Base-by-base conservation (phyloP, 2,329 filamentous ascomycete genomes). In the Aspergillus awamori region DNA sequence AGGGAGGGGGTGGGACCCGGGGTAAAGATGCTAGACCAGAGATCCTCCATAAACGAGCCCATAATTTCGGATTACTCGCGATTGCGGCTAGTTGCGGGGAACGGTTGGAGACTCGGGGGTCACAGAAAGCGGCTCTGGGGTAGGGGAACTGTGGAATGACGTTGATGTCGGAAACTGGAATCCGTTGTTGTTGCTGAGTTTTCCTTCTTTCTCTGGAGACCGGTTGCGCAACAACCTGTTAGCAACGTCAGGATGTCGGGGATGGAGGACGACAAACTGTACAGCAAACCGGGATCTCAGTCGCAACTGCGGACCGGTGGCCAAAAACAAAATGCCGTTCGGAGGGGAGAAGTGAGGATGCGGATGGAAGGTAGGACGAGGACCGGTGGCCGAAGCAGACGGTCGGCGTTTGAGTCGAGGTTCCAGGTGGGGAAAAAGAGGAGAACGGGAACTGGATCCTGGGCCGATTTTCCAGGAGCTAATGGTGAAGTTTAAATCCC, bases 11-110 rank as follows among this genome's bases (percentile, higher is more conserved):
- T 97, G 51, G 94, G 87, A 60, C 95, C 95, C 0, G 94, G 91
- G 5, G 90, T 95, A 84, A 98, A 97, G 82, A 98, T 88, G 73
- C 92, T 96, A 74, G 90, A 86, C 90, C 92, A 96, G 63, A 97
- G 89, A 68, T 93, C 87, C 72, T 87, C 83, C 64, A 96, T 71
- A 77, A 89, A 89, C 68, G 76, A 79, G 43, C 75, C 74, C 79
- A 82, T 82, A 36, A 49, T 56, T 53, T 48, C 30, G 51, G 57
- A 26, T 57, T 57, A 51, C 28, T 38, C 20, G 48, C 45, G 54
- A 55, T 57, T 48, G 59, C 41, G 43, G 48, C 30, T 43, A 30
- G 20, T 49, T 53, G 56, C 39, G 51, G 62, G 41, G 45, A 55
- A 45, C 54, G 52, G 20, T 33, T 45, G 53, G 43, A 41, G 30